Conservation (phyloP, 2,329 filamentous ascomycete species). For the Emydomyces testavorans region DNA sequence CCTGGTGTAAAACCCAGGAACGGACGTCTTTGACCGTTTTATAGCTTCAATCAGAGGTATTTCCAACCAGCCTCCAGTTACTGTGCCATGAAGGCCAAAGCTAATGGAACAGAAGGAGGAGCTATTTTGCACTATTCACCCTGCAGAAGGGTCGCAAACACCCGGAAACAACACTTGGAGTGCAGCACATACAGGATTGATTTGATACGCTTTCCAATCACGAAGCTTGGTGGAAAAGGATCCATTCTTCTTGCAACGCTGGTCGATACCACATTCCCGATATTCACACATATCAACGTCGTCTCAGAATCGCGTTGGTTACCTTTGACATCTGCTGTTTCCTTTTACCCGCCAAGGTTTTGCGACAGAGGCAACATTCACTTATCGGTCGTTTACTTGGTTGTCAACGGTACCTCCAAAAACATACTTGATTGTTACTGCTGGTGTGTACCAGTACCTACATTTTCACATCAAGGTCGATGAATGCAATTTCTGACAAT, state of each 20-base stretch:
- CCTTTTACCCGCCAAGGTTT: too few relatives aligned
- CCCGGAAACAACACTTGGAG: not conserved
- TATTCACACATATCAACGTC: not conserved
- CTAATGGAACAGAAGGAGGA: not conserved
- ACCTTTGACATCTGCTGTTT: not conserved
- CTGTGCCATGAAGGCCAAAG: not conserved
- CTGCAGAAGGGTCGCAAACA: not conserved
- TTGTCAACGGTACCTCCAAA: not conserved
- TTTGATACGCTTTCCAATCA: not conserved
- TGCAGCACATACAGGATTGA: constrained; percentile 2
- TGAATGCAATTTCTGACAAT: not conserved
- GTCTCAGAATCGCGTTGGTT: not conserved
- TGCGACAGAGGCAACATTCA: too few relatives aligned
- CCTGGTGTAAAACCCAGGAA: too few relatives aligned
- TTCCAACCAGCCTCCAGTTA: not conserved
- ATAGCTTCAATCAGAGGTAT: too few relatives aligned
- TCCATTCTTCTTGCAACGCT: constrained; percentile 16
- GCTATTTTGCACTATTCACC: not conserved
- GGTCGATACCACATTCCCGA: constrained; percentile 2
- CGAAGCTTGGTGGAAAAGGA: constrained; percentile 2
- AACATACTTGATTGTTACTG: not conserved
- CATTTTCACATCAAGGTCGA: not conserved
- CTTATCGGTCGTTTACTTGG: not conserved
- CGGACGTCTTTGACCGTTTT: too few relatives aligned
- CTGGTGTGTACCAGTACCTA: constrained; percentile 3